These are phyloP conservation scores for Erysimum cheiranthoides DNA, from an alignment of 345 rosid genomes.

Conservation along the genomic window DNA sequence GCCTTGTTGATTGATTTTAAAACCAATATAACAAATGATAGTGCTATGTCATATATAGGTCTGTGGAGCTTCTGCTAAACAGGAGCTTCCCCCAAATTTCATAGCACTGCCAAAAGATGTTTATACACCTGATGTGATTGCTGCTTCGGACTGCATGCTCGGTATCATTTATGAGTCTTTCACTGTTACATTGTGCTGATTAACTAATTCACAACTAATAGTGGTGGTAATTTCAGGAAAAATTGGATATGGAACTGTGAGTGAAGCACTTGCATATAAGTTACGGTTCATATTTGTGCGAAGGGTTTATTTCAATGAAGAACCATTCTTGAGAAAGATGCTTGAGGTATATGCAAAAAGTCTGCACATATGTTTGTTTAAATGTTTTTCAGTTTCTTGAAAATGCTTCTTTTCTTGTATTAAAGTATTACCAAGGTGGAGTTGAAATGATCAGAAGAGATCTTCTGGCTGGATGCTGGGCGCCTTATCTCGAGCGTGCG, in stretches of 20 bases:
- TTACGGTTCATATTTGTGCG: constrained; percentile 92
- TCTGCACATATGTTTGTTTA: not conserved
- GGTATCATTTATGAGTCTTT: constrained; percentile 48
- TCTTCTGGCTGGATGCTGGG: constrained; percentile 86
- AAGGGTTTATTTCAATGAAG: constrained; percentile 94
- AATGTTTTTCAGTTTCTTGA: not conserved
- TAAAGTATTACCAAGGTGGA: constrained; percentile 79
- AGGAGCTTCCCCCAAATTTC: constrained; percentile 84
- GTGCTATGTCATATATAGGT: constrained; percentile 52
- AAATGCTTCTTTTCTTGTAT: not conserved
- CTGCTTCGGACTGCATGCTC: constrained; percentile 96
- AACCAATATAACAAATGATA: not conserved
- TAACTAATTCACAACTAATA: not conserved
- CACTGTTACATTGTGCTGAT: not conserved
- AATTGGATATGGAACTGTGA: constrained; percentile 93
- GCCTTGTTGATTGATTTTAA: not conserved
- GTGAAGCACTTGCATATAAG: constrained; percentile 90
- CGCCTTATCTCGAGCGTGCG: constrained; percentile 92
- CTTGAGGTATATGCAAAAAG: constrained; percentile 62
- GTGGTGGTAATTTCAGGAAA: constrained; percentile 60
- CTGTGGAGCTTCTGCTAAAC: constrained; percentile 84
- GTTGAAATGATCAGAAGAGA: constrained; percentile 98
- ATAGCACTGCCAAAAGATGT: constrained; percentile 77
- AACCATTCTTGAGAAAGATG: constrained; percentile 93
- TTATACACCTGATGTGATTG: constrained; percentile 91